Base-by-base conservation (phyloP, 2,329 filamentous ascomycete genomes). In the Dactylonectria estremocensis region DNA sequence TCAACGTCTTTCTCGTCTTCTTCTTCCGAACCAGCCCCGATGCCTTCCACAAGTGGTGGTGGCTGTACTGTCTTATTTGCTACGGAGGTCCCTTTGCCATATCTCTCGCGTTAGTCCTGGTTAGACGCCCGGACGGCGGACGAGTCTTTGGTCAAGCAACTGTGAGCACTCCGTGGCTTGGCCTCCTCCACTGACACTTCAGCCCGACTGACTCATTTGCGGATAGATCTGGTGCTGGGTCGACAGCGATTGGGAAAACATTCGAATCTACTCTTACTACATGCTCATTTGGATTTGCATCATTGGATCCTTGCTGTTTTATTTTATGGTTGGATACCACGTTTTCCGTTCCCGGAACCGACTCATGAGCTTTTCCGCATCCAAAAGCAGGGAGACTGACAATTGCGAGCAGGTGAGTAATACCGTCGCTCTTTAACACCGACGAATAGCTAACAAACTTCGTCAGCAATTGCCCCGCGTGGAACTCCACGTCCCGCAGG, bases 1-100 rank as follows among this genome's bases (percentile, higher is more conserved):
- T 92, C 76, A 96, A 95, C 75, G 93, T 95, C 69, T 93, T 92
- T 74, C 86, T 95, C 58, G 88, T 90, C 66, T 90, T 90, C 77
- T 90, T 89, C 79, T 86, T 86, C 71, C 83, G 86, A n/a, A 84
- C 86, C 54, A 88, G 84, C 53, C 87, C 88, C 0, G 91, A 91
- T 8, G 90, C 92, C 58, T 94, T 95, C 75, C 86, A 88, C n/a
- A 87, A 87, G 53, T 92, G 92, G 78, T 88, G 91, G 75, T 93
- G 91, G 86, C 85, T 90, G 55, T 95, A 95, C 77, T 86, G 91
- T 43, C 58, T 90, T 1, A 81, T 90, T 53, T 94, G 92, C 78
- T 96, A 95, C 65, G 92, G 93, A 0, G 74, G 92, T 1, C 92
- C 93, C 0, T 89, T 92, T 33, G 77, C 92, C 37, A 91, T 93